Conservation (phyloP, 331 rosid genomes). For the Malus hybrid region DNA sequence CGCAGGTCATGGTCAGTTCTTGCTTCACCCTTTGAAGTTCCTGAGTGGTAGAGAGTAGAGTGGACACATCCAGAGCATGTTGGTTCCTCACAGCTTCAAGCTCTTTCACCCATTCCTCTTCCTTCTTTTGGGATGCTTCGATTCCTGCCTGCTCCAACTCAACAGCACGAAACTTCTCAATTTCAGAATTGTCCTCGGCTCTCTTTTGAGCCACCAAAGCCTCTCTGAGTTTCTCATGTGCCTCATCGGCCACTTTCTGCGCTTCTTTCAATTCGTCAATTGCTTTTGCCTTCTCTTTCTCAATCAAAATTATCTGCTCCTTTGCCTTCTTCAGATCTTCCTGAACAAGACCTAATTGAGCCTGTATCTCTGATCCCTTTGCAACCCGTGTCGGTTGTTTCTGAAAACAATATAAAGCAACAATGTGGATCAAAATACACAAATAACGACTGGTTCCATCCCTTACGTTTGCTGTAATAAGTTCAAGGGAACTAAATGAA, state of each 20-base stretch:
- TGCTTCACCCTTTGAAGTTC: conserved; percentile 84
- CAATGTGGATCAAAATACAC: conserved; percentile 7
- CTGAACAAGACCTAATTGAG: conserved; percentile 56
- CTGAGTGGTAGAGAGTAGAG: conserved; percentile 71
- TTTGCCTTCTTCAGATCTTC: conserved; percentile 87
- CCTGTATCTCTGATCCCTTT: conserved; percentile 73
- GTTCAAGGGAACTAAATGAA: neutral
- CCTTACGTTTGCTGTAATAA: neutral
- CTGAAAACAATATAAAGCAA: conserved; percentile 32
- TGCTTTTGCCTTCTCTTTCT: conserved; percentile 67
- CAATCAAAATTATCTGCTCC: conserved; percentile 62
- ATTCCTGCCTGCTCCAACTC: conserved; percentile 96
- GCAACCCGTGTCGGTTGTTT: conserved; percentile 47
- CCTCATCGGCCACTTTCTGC: conserved; percentile 66
- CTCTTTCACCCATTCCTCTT: conserved; percentile 83
- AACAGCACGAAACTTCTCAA: conserved; percentile 85
- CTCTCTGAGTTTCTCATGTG: conserved; percentile 72
- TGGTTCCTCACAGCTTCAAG: conserved; percentile 76
- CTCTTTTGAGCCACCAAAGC: conserved; percentile 85
- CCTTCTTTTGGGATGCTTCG: conserved; percentile 76
- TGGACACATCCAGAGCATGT: conserved; percentile 75
- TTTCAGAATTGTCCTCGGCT: conserved; percentile 84
- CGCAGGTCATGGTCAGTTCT: conserved; percentile 74
- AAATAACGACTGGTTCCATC: too few species aligned
- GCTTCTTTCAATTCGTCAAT: conserved; percentile 74